Evolutionary conservation across 2,329 filamentous ascomycete genomes (phyloP), one percentile per base, ranked within the genome.

Genomic region (Xylaria sp.): DNA sequence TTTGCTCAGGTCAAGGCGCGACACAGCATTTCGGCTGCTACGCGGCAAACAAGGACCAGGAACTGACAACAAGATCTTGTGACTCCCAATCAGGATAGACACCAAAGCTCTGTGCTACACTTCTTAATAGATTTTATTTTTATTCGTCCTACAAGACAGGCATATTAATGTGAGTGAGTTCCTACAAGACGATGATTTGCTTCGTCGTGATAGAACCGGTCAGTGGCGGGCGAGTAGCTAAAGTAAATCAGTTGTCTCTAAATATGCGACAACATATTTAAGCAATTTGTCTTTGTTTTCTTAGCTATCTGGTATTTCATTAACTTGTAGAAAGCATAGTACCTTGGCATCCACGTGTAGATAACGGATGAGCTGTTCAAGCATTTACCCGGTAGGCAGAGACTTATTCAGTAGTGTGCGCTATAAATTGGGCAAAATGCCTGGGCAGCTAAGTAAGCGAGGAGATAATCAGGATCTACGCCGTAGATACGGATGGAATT

Each of bases 1-100:
- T 53, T 36, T 50, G 47, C 47, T 17, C n/a, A 53, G 29, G 31
- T 36, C 31, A 47, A 25, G 44, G 44, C 44, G 44, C 22, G 27
- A 31, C 47, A 50, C 25, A 53, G 20, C 29, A 15, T 53, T 4
- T 53, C 25, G 47, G 25, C 27, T 36, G 29, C 29, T 53, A 53
- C 49, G 49, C 49, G 29, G 29, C 29, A 3, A 10, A 51, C 49
- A 53, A n/a, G 53, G 53, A 55, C 53, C 25, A 11, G 53, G 53
- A 55, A 27, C 25, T 29, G 53, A 39, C 22, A n/a, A 42, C 36
- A 25, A 55, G 53, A 55, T 55, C 36, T 29, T 42, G 36, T 55
- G 53, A 42, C 36, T 15, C 20, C 53, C 36, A 55, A 55, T 55
- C 22, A 42, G 15, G 53, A 39, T 44, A n/a, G n/a, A n/a, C n/a